These are phyloP conservation scores for Citrus mangshanensis DNA, from an alignment of 345 rosid genomes.

Conservation along the genomic window DNA sequence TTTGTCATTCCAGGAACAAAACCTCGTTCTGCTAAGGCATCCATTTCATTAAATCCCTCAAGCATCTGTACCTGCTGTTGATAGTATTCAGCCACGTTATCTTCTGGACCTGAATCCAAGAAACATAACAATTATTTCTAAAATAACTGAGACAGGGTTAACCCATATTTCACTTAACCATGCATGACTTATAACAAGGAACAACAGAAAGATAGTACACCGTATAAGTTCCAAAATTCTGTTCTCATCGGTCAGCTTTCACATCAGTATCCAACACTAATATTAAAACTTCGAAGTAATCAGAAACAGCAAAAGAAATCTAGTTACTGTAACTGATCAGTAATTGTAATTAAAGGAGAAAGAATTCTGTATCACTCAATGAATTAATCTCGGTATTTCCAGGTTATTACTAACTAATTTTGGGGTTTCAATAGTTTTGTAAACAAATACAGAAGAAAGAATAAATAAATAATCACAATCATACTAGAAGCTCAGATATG, in stretches of 20 bases:
- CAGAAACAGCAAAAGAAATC: neutral
- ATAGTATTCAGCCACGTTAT: slow-evolving; percentile 87
- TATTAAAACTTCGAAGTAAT: neutral
- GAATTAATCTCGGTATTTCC: neutral
- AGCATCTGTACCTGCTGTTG: slow-evolving; percentile 98
- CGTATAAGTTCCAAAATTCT: neutral
- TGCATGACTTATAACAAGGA: neutral
- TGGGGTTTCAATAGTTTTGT: neutral
- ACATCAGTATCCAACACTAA: neutral
- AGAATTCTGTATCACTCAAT: neutral
- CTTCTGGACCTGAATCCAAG: slow-evolving; percentile 70
- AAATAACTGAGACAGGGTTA: neutral
- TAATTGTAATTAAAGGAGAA: neutral
- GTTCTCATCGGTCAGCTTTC: neutral
- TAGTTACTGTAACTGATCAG: neutral
- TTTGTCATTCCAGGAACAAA: slow-evolving; percentile 85
- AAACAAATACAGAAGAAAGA: neutral
- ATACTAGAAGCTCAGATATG: neutral
- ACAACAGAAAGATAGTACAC: neutral
- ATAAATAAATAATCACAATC: neutral
- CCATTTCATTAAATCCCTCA: slow-evolving; percentile 96
- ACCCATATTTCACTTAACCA: neutral
- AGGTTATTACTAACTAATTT: neutral
- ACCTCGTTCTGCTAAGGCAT: slow-evolving; percentile 88
- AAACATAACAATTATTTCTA: neutral